phyloP scores from a whole-genome alignment of 306 rosid species.

The Vigna angularis region DNA sequence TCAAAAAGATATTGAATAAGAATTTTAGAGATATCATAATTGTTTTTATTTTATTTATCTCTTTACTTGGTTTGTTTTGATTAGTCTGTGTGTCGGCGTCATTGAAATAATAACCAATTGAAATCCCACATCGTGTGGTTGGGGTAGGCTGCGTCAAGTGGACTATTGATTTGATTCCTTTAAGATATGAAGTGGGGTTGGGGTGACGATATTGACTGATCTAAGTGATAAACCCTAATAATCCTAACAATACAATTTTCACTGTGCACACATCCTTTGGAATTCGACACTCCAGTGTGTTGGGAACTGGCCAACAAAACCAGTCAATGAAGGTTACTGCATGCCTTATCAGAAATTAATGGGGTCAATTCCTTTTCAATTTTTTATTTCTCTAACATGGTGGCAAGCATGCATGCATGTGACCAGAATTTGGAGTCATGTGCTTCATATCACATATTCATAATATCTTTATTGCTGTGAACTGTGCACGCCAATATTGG shows the following conservation, averaged over 20 bases:
- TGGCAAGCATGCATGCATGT: conserved; percentile 44
- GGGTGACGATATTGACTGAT: background rate
- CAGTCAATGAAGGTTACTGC: background rate
- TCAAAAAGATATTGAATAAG: no score
- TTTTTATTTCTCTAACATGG: conserved; percentile 16
- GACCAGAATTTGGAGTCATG: conserved; percentile 54
- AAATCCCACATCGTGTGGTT: conserved; percentile 31
- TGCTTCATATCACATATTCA: conserved; percentile 48
- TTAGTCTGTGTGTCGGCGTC: background rate
- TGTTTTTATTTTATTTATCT: no score
- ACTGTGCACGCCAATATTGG: conserved; percentile 56
- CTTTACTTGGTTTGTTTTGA: no score
- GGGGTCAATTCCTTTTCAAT: background rate
- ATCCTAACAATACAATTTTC: background rate
- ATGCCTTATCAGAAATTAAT: conserved; percentile 36
- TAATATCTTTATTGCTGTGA: conserved; percentile 7
- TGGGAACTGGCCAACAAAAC: conserved; percentile 48
- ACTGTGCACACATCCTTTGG: conserved; percentile 35
- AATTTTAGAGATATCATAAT: no score
- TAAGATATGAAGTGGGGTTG: conserved; percentile 8
- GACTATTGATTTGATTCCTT: conserved; percentile 27
- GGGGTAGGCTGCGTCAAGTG: conserved; percentile 25
- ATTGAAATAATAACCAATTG: background rate
- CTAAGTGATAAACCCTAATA: conserved; percentile 37
- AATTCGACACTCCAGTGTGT: conserved; percentile 44